Percentiles rank a stretch among this genome's conserved stretches.
phyloP scores from a whole-genome alignment of 164 flowering plant species.

The Vitis vinifera region ASM3070453v1 NC_081815.1:6467501-6468000 shows the following conservation, averaged over 20 bases:
- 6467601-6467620: constrained; percentile 13
- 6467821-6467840: no score
- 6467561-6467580: constrained; percentile 95
- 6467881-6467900: no score
- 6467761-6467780: not conserved
- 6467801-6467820: not conserved
- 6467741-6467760: no score
- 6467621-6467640: not conserved
- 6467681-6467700: not conserved
- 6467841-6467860: no score
- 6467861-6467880: no score
- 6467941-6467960: no score
- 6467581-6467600: constrained; percentile 99
- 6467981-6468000: no score
- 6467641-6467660: not conserved
- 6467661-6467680: no score
- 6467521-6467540: constrained; percentile 98
- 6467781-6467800: not conserved
- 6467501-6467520: constrained; percentile 97
- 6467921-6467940: no score
- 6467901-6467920: no score
- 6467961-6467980: no score
- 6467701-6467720: not conserved
- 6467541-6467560: constrained; percentile 94
- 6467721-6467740: not conserved